These are phyloP conservation scores for Paraconiothyrium sp. DNA, from an alignment of 2,329 filamentous ascomycete species.

Conservation along the genomic window DNA sequence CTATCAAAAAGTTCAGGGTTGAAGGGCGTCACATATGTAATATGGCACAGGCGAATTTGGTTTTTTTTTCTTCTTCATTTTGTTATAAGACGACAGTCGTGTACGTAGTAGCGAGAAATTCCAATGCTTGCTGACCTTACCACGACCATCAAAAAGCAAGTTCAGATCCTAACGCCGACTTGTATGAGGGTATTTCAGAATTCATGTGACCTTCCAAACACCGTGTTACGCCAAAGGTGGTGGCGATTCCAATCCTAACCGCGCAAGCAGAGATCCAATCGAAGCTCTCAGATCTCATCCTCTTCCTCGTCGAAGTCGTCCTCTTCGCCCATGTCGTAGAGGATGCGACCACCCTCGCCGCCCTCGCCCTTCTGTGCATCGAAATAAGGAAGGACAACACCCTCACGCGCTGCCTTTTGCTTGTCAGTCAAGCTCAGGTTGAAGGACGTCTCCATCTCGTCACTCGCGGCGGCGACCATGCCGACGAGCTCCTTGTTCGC, in stretches of 20 bases:
- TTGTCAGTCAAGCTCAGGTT: slow-evolving; percentile 88
- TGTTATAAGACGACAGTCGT: too few species aligned
- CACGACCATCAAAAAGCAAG: too few species aligned
- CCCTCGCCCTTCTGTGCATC: slow-evolving; percentile 84
- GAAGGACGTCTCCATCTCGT: slow-evolving; percentile 73
- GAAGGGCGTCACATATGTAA: too few species aligned
- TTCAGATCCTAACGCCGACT: background rate
- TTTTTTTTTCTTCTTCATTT: too few species aligned
- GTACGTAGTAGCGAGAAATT: too few species aligned
- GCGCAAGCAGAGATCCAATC: background rate
- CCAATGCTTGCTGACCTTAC: too few species aligned
- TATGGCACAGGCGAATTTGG: too few species aligned
- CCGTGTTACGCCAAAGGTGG: background rate
- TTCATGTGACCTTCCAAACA: slow-evolving; percentile 3
- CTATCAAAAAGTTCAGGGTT: too few species aligned
- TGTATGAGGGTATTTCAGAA: background rate
- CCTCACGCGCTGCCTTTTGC: slow-evolving; percentile 85
- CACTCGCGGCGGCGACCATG: slow-evolving; percentile 35
- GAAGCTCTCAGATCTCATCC: slow-evolving; percentile 76
- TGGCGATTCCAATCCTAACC: background rate
- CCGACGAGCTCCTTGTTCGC: slow-evolving; percentile 24
- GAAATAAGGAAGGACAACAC: slow-evolving; percentile 93
- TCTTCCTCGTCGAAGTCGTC: slow-evolving; percentile 98
- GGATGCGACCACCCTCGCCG: slow-evolving; percentile 88
- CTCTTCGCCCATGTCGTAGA: slow-evolving; percentile 96